phyloP scores from a whole-genome alignment of 768 basidiomycete species.

The Xerocomellus chrysenteron region DNA sequence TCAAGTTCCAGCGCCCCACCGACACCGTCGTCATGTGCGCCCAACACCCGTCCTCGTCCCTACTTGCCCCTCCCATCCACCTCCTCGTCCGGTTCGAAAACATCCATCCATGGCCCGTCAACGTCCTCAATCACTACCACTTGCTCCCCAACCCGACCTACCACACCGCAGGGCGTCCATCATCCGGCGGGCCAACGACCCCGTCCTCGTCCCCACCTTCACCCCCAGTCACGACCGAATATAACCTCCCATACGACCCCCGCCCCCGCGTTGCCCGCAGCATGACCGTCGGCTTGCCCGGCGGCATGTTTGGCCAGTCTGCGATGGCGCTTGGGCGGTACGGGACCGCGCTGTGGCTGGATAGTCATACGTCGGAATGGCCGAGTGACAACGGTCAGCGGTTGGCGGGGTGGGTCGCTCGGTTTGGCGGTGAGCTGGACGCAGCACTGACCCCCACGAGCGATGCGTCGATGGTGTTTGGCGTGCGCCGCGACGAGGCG shows the following conservation, averaged over 20 bases:
- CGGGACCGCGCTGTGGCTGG: constrained; percentile 67
- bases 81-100: constrained; percentile 61
- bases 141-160: constrained; percentile 47
- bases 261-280: constrained; percentile 35
- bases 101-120: constrained; percentile 65
- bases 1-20: constrained; percentile 57
- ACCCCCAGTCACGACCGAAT: constrained; percentile 9
- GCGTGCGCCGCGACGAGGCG: constrained; percentile 42
- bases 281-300: constrained; percentile 46
- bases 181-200: neutral
- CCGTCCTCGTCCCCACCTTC: neutral
- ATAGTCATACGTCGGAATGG: constrained; percentile 56
- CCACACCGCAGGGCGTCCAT: neutral
- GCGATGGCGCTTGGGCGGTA: constrained; percentile 54
- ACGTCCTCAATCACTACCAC: constrained; percentile 62
- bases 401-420: constrained; percentile 44
- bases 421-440: no score
- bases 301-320: constrained; percentile 55
- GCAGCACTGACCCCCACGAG: neutral
- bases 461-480: constrained; percentile 40
- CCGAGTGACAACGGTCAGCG: constrained; percentile 55
- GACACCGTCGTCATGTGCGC: constrained; percentile 47
- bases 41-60: constrained; percentile 16
- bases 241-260: constrained; percentile 48
- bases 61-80: constrained; percentile 37